A percentile compares a stretch with the other conserved stretches of the same genome.
Conservation (phyloP, 495 filamentous ascomycete genomes). For the Penicillium bovifimosum region DNA sequence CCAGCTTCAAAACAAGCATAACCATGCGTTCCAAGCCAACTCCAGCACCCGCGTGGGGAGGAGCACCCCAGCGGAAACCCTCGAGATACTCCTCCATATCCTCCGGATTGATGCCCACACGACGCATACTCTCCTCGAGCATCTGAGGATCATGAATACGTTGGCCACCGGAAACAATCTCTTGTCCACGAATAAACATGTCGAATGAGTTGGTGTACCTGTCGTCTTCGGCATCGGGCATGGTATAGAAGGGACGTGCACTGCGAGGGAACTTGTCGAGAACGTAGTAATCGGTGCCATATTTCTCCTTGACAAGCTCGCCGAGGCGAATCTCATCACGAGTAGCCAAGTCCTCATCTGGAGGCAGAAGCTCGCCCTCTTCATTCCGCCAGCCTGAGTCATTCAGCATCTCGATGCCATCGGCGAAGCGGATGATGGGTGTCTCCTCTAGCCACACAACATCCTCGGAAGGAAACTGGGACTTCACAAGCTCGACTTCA, state of each 20-base stretch:
- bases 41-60: slow-evolving; percentile 85
- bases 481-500: slow-evolving; percentile 64
- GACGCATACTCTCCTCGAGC: slow-evolving; percentile 71
- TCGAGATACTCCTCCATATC: slow-evolving; percentile 83
- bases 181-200: slow-evolving; percentile 90
- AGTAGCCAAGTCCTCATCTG: slow-evolving; percentile 74
- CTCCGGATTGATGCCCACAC: slow-evolving; percentile 65
- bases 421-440: slow-evolving; percentile 70
- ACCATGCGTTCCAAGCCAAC: slow-evolving; percentile 84
- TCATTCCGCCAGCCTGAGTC: slow-evolving; percentile 76
- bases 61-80: slow-evolving; percentile 81
- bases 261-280: slow-evolving; percentile 87
- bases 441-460: slow-evolving; percentile 78
- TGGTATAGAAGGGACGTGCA: slow-evolving; percentile 90
- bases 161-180: slow-evolving; percentile 87
- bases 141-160: slow-evolving; percentile 78
- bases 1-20: slow-evolving; percentile 76
- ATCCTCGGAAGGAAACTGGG: slow-evolving; percentile 61
- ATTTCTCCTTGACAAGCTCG: slow-evolving; percentile 76
- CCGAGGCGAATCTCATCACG: slow-evolving; percentile 85
- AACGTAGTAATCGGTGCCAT: slow-evolving; percentile 85
- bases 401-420: slow-evolving; percentile 74
- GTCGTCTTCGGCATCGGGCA: slow-evolving; percentile 72
- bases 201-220: slow-evolving; percentile 86
- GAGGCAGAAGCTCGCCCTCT: slow-evolving; percentile 60